Evolutionary conservation across 129 eudicot genomes (phyloP), one percentile per base, ranked within the genome.

Genomic region (Lactuca sativa): DNA sequence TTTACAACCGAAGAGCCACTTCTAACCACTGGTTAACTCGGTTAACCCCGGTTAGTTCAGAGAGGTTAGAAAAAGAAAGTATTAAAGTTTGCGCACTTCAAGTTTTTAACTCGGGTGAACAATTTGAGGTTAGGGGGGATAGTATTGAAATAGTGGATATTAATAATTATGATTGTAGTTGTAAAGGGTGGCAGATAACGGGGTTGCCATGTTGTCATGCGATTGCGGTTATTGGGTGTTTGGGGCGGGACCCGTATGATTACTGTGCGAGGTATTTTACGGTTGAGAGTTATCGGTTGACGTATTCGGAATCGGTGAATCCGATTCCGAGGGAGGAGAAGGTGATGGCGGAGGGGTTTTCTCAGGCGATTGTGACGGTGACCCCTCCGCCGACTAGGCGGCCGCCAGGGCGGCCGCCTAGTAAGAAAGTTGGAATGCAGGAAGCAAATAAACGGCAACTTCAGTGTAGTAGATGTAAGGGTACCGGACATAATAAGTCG

Each of bases 171-270:
- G 83, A 80, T 48, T 92, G 98, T 78, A 86, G 92, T 44, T 92
- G 98, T 70, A 89, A 81, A 78, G 82, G 61, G 4, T 86, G 98
- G 96, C 90, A 86, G 72, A 67, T 85, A 17, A 74, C 82, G 3
- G 98, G 96, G 15, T 43, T 92, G 62, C 98, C 98, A 55, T 92
- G 98, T 54, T 85, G 92, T 82, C 98, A 89, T 81, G 95, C 98
- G 7, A 67, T 92, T 65, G 88, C 95, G 7, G 90, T 89, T 16
- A 89, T 92, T 36, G 67, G 82, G 66, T 84, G 92, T 62, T 72
- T 86, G 33, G 78, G 73, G 37, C 91, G 90, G 37, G 87, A 82
- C 65, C 82, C 80, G 4, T 86, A 81, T 76, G 95, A 83, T 56
- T 89, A 80, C 80, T 89, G 96, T 71, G 73, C 92, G 11, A 76